Percentiles rank a stretch among this genome's conserved stretches.
phyloP scores from a whole-genome alignment of 345 rosid species.

The Zanthoxylum bungeanum region DNA sequence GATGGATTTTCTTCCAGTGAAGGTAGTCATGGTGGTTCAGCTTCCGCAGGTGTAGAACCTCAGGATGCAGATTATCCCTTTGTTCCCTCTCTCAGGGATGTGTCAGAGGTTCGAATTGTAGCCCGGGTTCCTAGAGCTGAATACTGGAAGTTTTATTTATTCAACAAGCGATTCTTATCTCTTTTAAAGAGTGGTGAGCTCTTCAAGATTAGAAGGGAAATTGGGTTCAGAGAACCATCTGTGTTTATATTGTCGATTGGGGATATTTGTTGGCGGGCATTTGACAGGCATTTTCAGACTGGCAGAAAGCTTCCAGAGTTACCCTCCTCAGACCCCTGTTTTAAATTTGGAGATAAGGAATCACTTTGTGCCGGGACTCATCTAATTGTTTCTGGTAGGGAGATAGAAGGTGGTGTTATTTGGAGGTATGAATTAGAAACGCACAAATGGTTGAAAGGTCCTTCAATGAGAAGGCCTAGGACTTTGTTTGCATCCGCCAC shows the following conservation, averaged over 20 bases:
- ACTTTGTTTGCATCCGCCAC: conserved; percentile 81
- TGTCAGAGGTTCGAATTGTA: conserved; percentile 66
- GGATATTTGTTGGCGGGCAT: conserved; percentile 67
- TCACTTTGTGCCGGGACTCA: conserved; percentile 82
- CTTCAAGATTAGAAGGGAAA: conserved; percentile 59
- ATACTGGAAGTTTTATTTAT: conserved; percentile 55
- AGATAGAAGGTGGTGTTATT: conserved; percentile 43
- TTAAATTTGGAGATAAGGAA: conserved; percentile 62
- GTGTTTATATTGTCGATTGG: conserved; percentile 74
- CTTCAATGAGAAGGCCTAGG: conserved; percentile 62
- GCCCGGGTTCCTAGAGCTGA: conserved; percentile 72
- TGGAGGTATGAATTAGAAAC: conserved; percentile 80
- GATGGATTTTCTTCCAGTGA: conserved; percentile 17
- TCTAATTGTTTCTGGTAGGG: conserved; percentile 70
- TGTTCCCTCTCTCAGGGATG: conserved; percentile 58
- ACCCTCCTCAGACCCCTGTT: conserved; percentile 69
- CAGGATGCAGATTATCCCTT: conserved; percentile 94
- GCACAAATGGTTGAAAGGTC: conserved; percentile 71
- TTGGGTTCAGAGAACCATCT: conserved; percentile 56
- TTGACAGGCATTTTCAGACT: conserved; percentile 48
- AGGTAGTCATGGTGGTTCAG: conserved; percentile 24
- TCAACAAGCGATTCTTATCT: conserved; percentile 48
- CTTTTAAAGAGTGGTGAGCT: conserved; percentile 66
- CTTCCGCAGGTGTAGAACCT: conserved; percentile 45
- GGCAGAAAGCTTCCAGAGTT: conserved; percentile 55